Evolutionary conservation across 2,329 filamentous ascomycete genomes (phyloP).

Genomic region (Graphilbum sp.): DNA sequence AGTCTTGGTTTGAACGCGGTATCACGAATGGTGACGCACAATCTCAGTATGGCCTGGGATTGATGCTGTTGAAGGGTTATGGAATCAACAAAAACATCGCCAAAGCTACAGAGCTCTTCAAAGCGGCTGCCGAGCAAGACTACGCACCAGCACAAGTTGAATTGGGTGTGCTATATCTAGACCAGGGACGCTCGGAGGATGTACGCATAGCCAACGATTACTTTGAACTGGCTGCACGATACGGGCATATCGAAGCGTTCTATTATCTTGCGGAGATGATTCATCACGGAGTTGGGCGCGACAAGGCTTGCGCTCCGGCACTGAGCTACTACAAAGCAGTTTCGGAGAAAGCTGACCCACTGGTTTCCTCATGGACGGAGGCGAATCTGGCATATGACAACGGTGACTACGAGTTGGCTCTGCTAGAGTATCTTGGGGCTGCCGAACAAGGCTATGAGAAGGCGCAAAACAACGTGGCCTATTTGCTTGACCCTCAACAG

Average conservation of each 20-base stretch:
- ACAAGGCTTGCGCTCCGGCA: conserved; percentile 62
- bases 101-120: conserved; percentile 61
- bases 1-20: conserved; percentile 71
- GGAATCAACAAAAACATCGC: conserved; percentile 48
- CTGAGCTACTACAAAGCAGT: conserved; percentile 71
- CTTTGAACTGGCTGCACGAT: conserved; percentile 72
- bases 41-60: conserved; percentile 68
- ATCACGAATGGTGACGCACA: conserved; percentile 60
- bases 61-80: conserved; percentile 70
- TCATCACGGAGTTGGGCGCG: conserved; percentile 62
- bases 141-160: conserved; percentile 67
- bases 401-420: conserved; percentile 63
- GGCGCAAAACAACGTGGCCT: conserved; percentile 81
- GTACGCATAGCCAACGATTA: conserved; percentile 65
- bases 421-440: conserved; percentile 70
- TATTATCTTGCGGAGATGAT: conserved; percentile 87
- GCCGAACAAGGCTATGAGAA: conserved; percentile 86
- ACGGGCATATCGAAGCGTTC: conserved; percentile 73
- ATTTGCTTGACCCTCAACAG: conserved; percentile 59
- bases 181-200: conserved; percentile 58
- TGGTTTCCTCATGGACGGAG: conserved; percentile 66
- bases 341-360: conserved; percentile 52
- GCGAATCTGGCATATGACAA: conserved; percentile 69
- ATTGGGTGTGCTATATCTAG: conserved; percentile 69
- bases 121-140: conserved; percentile 66